These are phyloP conservation scores for Hypoxylon sp. DNA, from an alignment of 2,329 filamentous ascomycete genomes.

Conservation along the genomic window DNA sequence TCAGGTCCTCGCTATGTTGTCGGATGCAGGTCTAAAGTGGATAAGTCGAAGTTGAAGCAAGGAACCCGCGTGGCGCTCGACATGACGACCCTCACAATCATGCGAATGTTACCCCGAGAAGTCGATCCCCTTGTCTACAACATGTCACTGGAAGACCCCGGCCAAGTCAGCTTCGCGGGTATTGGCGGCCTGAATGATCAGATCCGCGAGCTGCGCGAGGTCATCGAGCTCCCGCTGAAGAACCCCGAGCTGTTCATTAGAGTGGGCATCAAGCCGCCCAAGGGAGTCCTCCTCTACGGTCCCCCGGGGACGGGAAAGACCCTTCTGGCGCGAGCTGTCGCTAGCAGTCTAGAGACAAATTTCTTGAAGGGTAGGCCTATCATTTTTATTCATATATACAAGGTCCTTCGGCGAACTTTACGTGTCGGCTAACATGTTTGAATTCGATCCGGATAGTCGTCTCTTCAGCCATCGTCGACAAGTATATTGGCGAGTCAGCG, in stretches of 20 bases:
- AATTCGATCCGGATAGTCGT: constrained; percentile 72
- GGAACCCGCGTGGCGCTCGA: constrained; percentile 97
- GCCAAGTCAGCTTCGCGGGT: constrained; percentile 96
- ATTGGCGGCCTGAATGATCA: constrained; percentile 99
- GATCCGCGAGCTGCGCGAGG: constrained; percentile 95
- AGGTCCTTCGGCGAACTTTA: neutral
- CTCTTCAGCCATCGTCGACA: constrained; percentile 98
- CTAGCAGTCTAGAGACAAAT: constrained; percentile 96
- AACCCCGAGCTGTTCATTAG: constrained; percentile 97
- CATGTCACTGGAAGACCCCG: constrained; percentile 98
- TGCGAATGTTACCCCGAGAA: constrained; percentile 99
- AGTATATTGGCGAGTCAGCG: constrained; percentile 98
- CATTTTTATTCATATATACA: constrained; percentile 7
- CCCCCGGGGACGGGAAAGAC: constrained; percentile 98
- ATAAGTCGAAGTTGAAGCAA: constrained; percentile 97
- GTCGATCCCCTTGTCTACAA: constrained; percentile 99
- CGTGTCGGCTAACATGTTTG: constrained; percentile 32
- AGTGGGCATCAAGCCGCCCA: constrained; percentile 98
- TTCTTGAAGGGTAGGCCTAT: constrained; percentile 85
- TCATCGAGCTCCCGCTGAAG: constrained; percentile 97
- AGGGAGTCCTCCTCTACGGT: constrained; percentile 95
- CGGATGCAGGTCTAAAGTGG: constrained; percentile 97
- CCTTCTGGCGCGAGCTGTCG: constrained; percentile 90
- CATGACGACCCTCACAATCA: constrained; percentile 99
- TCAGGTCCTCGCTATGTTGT: constrained; percentile 98